A percentile compares a stretch with the other conserved stretches of the same genome.
These are phyloP conservation scores for Jacaranda copaia DNA, from an alignment of 257 asterid genomes.

Conservation along the genomic window DNA sequence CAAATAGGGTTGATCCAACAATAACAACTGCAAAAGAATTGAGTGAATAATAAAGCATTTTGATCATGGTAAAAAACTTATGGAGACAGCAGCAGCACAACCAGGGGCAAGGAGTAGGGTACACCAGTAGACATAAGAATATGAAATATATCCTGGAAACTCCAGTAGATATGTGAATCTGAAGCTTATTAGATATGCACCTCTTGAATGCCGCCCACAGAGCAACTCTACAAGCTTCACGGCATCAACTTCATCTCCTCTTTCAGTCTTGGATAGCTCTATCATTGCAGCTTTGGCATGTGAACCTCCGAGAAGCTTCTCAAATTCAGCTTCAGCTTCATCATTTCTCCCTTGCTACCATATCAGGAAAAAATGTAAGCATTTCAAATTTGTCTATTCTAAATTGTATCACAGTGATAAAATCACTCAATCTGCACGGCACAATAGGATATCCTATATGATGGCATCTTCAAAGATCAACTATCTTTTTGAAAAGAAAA, in stretches of 20 bases:
- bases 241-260: constrained; percentile 70
- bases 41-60: constrained; percentile 52
- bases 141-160: neutral
- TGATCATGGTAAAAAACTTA: constrained; percentile 34
- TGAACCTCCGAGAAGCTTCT: constrained; percentile 79
- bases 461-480: constrained; percentile 4
- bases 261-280: constrained; percentile 76
- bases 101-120: neutral
- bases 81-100: constrained; percentile 24
- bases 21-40: constrained; percentile 96
- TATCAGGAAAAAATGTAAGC: neutral
- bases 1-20: constrained; percentile 96
- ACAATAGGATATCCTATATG: neutral
- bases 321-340: constrained; percentile 86
- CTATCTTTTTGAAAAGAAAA: neutral
- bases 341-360: constrained; percentile 74
- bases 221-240: constrained; percentile 64
- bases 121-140: neutral
- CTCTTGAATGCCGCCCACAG: constrained; percentile 82
- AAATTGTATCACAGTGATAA: no score
- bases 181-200: constrained; percentile 44
- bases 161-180: constrained; percentile 21
- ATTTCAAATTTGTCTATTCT: constrained; percentile 13
- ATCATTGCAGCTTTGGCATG: constrained; percentile 76
- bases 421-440: no score